A percentile compares a stretch with the other conserved stretches of the same genome.
Conservation (phyloP, 495 filamentous ascomycete species). For the Talaromyces liani region DNA sequence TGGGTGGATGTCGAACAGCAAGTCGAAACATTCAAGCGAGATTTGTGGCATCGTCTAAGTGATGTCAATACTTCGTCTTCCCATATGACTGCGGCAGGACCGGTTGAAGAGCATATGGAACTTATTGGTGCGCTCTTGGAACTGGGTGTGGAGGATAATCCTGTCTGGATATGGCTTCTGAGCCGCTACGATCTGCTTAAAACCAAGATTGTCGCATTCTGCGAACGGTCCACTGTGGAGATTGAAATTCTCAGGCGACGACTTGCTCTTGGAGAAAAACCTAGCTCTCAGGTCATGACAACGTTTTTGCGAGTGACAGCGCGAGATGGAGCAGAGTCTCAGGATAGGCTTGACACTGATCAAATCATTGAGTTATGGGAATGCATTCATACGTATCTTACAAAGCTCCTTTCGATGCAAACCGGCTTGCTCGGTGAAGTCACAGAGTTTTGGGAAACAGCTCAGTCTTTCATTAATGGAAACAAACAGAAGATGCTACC, state of each 20-base stretch:
- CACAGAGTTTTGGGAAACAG: conserved; percentile 87
- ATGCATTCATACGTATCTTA: conserved; percentile 63
- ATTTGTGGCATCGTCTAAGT: conserved; percentile 74
- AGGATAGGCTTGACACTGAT: conserved; percentile 57
- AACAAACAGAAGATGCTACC: conserved; percentile 76
- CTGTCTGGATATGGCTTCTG: conserved; percentile 89
- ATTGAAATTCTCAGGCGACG: conserved; percentile 83
- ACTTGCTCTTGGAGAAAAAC: conserved; percentile 64
- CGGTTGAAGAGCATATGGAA: conserved; percentile 79
- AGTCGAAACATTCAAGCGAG: conserved; percentile 76
- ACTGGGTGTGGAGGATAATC: conserved; percentile 89
- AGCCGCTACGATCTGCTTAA: conserved; percentile 85
- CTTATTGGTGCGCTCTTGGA: conserved; percentile 81
- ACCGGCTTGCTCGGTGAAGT: conserved; percentile 82
- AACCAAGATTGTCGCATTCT: conserved; percentile 66
- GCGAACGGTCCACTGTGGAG: conserved; percentile 78
- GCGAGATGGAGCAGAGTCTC: conserved; percentile 48
- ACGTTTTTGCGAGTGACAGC: conserved; percentile 65
- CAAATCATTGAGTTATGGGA: conserved; percentile 89
- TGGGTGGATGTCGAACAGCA: conserved; percentile 85
- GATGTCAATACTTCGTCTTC: conserved; percentile 43
- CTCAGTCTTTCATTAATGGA: conserved; percentile 83
- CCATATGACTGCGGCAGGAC: conserved; percentile 29
- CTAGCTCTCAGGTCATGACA: conserved; percentile 58
- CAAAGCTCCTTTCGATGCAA: conserved; percentile 56